These are phyloP conservation scores for Fusarium subglutinans DNA, from an alignment of 2,329 filamentous ascomycete genomes.

Conservation along the genomic window DNA sequence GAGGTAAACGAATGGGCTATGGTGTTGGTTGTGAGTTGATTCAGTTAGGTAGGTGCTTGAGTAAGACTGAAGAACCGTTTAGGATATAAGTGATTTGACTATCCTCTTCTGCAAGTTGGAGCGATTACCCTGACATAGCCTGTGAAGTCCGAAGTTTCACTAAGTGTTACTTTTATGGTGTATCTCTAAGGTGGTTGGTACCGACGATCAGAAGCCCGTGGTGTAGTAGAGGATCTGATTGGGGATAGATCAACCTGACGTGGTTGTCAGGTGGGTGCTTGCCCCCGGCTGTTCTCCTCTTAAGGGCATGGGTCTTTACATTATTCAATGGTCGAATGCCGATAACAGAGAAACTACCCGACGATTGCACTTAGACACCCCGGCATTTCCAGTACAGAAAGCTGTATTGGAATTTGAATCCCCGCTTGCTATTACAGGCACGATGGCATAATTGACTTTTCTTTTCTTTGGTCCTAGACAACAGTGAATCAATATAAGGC, in stretches of 20 bases:
- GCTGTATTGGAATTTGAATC: background rate
- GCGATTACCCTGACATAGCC: background rate
- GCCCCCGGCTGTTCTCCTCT: background rate
- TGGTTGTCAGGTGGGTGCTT: constrained; percentile 11
- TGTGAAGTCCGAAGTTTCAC: background rate
- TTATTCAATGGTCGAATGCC: constrained; percentile 1
- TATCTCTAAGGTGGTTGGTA: background rate
- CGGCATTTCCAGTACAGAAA: background rate
- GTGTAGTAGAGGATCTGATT: constrained; percentile 1
- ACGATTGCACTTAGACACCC: background rate
- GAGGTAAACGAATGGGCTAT: background rate
- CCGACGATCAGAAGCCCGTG: background rate
- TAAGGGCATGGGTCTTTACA: constrained; percentile 14
- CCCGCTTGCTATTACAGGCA: background rate
- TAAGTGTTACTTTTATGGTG: background rate
- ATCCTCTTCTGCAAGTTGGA: background rate
- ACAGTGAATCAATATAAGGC: background rate
- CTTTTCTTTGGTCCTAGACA: too few species aligned
- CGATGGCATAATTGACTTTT: background rate
- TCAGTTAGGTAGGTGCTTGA: background rate
- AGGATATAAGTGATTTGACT: background rate
- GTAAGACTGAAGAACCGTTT: background rate
- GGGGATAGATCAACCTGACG: constrained; percentile 8
- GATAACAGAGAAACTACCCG: background rate
- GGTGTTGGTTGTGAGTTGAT: background rate